A percentile compares a stretch with the other conserved stretches of the same genome.
These are phyloP conservation scores for Diaporthe destruens DNA, from an alignment of 2,329 filamentous ascomycete species.

Conservation along the genomic window DNA sequence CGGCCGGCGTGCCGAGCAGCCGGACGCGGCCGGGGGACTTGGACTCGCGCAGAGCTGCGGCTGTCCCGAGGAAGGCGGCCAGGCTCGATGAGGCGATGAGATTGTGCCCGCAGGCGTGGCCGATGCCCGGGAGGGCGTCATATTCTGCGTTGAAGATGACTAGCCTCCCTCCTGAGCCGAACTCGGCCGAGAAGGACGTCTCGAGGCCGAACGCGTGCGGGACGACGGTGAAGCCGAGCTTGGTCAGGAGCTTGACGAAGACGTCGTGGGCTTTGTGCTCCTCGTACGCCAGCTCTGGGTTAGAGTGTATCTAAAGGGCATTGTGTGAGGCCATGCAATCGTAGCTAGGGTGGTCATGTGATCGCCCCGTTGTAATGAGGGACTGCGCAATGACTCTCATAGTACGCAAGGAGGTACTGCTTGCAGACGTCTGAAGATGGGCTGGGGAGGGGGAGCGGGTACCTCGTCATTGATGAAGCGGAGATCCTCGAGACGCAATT, in stretches of 20 bases:
- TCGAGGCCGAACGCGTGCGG: slow-evolving; percentile 63
- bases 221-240: slow-evolving; percentile 59
- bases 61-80: slow-evolving; percentile 55
- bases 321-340: not conserved
- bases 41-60: slow-evolving; percentile 50
- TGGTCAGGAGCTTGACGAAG: slow-evolving; percentile 59
- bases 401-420: too few relatives aligned
- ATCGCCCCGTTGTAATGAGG: too few relatives aligned
- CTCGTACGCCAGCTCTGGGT: slow-evolving; percentile 65
- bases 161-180: slow-evolving; percentile 57
- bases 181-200: slow-evolving; percentile 63
- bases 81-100: slow-evolving; percentile 58
- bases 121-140: slow-evolving; percentile 61
- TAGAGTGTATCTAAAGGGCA: slow-evolving; percentile 50
- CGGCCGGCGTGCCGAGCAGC: slow-evolving; percentile 58
- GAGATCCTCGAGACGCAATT: slow-evolving; percentile 42
- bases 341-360: not conserved
- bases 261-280: slow-evolving; percentile 65
- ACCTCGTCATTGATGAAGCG: slow-evolving; percentile 44
- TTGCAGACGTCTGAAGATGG: not conserved
- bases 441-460: not conserved
- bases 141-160: slow-evolving; percentile 61
- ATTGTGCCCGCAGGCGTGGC: slow-evolving; percentile 61
- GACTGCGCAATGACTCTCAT: too few relatives aligned
- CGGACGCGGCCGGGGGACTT: slow-evolving; percentile 52